Base-by-base conservation (phyloP, 768 basidiomycete species). In the Imleria badia region DNA sequence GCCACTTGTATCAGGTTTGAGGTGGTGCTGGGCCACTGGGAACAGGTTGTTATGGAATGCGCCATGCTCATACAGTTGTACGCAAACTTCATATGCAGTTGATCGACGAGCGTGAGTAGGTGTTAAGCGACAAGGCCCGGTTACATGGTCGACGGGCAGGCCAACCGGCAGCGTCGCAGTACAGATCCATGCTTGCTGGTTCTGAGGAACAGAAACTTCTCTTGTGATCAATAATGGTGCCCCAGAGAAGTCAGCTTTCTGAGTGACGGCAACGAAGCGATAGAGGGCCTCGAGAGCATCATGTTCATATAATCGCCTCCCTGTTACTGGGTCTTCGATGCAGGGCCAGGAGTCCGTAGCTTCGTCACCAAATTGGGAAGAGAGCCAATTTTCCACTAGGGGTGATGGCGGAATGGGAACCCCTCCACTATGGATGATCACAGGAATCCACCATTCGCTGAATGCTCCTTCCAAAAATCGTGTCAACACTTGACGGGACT, bases 311-410 rank as follows among this genome's bases (percentile, higher is more conserved):
- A 93, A 77, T 44, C 78, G 77, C 20, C 81, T 78, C 43, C 84
- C 76, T 12, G 86, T 84, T 3, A 79, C 77, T 2, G 90, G 81
- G 62, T 91, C 87, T 56, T 76, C 68, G 42, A 91, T 76, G 56
- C 59, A 81, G 19, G 67, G 58, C 42, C 63, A 68, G 9, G 52
- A 50, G 19, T 53, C 55, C n/a, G 66, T 60, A 20, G 14, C 44
- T 15, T 75, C 76, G 36, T 83, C 79, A 30, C 78, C 78, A 14
- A 78, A 78, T 39, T 74, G 71, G 56, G 77, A 80, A n/a, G 78
- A 65, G 53, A 78, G 65, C 29, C 63, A 64, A 41, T 68, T 70
- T 47, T 78, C 75, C 20, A 60, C 66, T 14, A 84, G 58, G 29
- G 75, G 71, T 35, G 53, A 65, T 29, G 82, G 79, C 5, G 85